phyloP scores from a whole-genome alignment of 768 basidiomycete genomes.

The Leccinum fibrillosum region DNA sequence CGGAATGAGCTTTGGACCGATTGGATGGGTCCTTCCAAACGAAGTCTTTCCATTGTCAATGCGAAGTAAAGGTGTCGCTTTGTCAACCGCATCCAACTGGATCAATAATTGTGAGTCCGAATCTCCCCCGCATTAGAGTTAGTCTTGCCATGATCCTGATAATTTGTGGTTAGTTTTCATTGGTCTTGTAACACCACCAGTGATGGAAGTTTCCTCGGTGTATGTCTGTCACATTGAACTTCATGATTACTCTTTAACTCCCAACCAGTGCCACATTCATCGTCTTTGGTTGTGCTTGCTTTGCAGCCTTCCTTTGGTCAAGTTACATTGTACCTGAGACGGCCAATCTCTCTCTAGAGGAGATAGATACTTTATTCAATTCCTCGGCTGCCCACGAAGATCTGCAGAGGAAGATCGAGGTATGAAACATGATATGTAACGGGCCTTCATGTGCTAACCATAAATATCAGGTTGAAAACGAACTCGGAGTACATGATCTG shows the following conservation, averaged over 20 bases:
- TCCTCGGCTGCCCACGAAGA: slow-evolving; percentile 60
- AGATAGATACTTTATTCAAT: slow-evolving; percentile 67
- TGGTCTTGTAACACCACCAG: slow-evolving; percentile 66
- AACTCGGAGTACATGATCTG: slow-evolving; percentile 49
- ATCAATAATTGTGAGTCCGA: slow-evolving; percentile 64
- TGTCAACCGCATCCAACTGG: slow-evolving; percentile 88
- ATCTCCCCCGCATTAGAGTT: neutral
- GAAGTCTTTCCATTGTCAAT: slow-evolving; percentile 81
- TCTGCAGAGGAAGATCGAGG: slow-evolving; percentile 47
- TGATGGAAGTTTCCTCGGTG: slow-evolving; percentile 61
- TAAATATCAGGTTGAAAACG: slow-evolving; percentile 50
- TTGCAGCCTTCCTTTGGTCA: slow-evolving; percentile 68
- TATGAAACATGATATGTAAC: slow-evolving; percentile 18
- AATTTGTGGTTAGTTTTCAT: slow-evolving; percentile 53
- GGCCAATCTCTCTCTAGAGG: slow-evolving; percentile 71
- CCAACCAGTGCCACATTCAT: slow-evolving; percentile 60
- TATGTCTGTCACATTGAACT: slow-evolving; percentile 27
- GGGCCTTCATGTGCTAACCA: neutral
- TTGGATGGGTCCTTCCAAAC: slow-evolving; percentile 81
- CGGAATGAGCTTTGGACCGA: slow-evolving; percentile 73
- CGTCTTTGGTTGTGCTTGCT: slow-evolving; percentile 61
- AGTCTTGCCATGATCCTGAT: slow-evolving; percentile 2
- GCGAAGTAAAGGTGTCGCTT: slow-evolving; percentile 76
- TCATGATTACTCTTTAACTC: neutral
- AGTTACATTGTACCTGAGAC: slow-evolving; percentile 72